phyloP scores from a whole-genome alignment of 768 basidiomycete species.

The Vishniacozyma victoriae region DNA sequence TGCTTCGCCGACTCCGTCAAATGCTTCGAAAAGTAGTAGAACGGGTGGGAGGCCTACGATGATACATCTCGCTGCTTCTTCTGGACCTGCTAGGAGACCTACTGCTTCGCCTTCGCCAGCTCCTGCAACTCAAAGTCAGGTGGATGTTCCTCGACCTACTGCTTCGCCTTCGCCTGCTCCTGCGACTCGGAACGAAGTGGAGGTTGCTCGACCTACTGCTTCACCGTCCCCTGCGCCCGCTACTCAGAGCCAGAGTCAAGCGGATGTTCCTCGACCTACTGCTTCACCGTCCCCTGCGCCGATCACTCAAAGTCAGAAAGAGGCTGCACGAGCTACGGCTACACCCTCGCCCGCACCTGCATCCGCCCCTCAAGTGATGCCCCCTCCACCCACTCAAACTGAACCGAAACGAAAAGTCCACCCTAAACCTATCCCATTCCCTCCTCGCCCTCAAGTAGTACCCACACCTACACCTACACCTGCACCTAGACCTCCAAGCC shows the following conservation, averaged over 20 bases:
- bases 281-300: constrained; percentile 1
- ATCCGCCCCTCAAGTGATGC: not conserved
- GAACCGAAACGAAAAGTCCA: not conserved
- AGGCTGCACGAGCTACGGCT: not conserved
- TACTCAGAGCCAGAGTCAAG: too few species aligned
- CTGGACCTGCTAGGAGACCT: too few species aligned
- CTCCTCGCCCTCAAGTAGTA: not conserved
- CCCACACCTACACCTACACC: not conserved
- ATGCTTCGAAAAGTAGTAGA: too few species aligned
- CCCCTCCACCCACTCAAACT: not conserved
- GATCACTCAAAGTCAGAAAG: not conserved
- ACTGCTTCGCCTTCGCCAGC: too few species aligned
- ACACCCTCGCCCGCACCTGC: not conserved
- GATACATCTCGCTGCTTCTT: not conserved
- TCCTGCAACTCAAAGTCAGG: too few species aligned
- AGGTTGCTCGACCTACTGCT: too few species aligned
- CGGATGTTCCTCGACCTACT: constrained; percentile 7
- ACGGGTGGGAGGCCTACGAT: too few species aligned
- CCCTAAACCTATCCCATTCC: not conserved
- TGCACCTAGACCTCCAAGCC: not conserved
- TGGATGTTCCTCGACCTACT: constrained; percentile 6
- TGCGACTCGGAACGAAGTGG: not conserved
- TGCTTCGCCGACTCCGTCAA: too few species aligned
- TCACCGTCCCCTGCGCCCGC: too few species aligned
- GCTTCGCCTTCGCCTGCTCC: constrained; percentile 1